A percentile compares a stretch with the other conserved stretches of the same genome.
phyloP scores from a whole-genome alignment of 768 basidiomycete genomes.

The Hypholoma sublateritium region DNA sequence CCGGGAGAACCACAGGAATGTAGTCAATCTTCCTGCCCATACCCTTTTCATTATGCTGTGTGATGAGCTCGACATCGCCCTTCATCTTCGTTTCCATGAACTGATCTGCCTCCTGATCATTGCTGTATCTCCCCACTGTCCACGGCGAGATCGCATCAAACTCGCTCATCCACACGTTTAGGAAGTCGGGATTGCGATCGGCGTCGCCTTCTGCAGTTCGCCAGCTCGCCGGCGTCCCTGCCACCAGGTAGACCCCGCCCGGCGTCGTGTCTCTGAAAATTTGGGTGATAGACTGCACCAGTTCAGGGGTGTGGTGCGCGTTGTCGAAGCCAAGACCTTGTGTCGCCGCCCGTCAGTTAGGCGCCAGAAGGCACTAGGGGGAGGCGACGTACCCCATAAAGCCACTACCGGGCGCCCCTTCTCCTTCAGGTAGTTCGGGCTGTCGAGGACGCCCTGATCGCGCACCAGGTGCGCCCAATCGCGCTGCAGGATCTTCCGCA shows the following conservation, averaged over 20 bases:
- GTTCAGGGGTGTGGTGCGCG: slow-evolving; percentile 58
- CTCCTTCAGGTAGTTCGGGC: slow-evolving; percentile 73
- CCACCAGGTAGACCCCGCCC: slow-evolving; percentile 74
- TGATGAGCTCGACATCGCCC: slow-evolving; percentile 62
- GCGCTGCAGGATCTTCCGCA: slow-evolving; percentile 63
- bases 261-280: slow-evolving; percentile 65
- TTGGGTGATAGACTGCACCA: slow-evolving; percentile 51
- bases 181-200: slow-evolving; percentile 64
- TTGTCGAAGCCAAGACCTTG: slow-evolving; percentile 72
- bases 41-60: slow-evolving; percentile 42
- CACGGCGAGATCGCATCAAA: slow-evolving; percentile 84
- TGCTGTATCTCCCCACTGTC: slow-evolving; percentile 73
- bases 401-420: slow-evolving; percentile 69
- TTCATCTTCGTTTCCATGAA: slow-evolving; percentile 66
- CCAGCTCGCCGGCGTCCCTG: slow-evolving; percentile 74
- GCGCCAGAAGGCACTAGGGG: no score
- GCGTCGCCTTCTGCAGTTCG: slow-evolving; percentile 69
- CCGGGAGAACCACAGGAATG: slow-evolving; percentile 81
- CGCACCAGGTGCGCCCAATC: slow-evolving; percentile 76
- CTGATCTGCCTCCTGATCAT: slow-evolving; percentile 58
- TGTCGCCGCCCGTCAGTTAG: neutral
- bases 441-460: slow-evolving; percentile 61
- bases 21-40: slow-evolving; percentile 63
- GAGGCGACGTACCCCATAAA: slow-evolving; percentile 56
- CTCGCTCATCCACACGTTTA: slow-evolving; percentile 70